Evolutionary conservation across 768 basidiomycete genomes (phyloP).

Genomic region (Xerocomellus intermedius): DNA sequence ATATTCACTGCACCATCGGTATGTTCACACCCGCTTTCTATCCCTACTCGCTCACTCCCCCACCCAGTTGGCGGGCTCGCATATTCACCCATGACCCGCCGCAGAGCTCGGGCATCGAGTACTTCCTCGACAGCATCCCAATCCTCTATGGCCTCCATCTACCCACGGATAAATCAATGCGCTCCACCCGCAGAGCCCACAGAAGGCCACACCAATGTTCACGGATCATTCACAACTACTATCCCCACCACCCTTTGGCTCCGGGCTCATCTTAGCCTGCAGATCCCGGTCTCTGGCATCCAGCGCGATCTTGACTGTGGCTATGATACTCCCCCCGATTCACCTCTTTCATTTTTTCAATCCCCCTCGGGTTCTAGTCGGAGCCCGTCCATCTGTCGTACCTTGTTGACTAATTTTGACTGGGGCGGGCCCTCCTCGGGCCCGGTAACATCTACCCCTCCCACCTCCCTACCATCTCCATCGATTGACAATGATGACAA

Average conservation of each 20-base stretch:
- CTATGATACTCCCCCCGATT: slow-evolving; percentile 31
- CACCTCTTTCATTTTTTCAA: slow-evolving; percentile 24
- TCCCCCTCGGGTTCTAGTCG: slow-evolving; percentile 14
- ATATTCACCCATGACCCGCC: neutral
- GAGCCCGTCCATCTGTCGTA: slow-evolving; percentile 45
- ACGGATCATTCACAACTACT: slow-evolving; percentile 43
- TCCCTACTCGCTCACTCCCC: neutral
- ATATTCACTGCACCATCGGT: neutral
- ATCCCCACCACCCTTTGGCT: slow-evolving; percentile 34
- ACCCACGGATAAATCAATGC: slow-evolving; percentile 19
- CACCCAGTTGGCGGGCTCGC: neutral
- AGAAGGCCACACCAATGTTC: slow-evolving; percentile 26
- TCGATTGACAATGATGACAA: slow-evolving; percentile 10
- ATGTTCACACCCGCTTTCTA: neutral
- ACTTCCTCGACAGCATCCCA: slow-evolving; percentile 24
- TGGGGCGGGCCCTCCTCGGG: slow-evolving; percentile 12
- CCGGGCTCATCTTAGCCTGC: slow-evolving; percentile 16
- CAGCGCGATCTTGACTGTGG: slow-evolving; percentile 4
- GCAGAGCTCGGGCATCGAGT: slow-evolving; percentile 18
- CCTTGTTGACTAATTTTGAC: slow-evolving; percentile 30
- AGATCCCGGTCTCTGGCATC: slow-evolving; percentile 16
- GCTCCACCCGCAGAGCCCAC: slow-evolving; percentile 24
- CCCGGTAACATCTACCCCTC: neutral
- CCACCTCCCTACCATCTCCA: slow-evolving; percentile 20
- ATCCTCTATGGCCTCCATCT: slow-evolving; percentile 26